These are phyloP conservation scores for Clarireedia paspali DNA, from an alignment of 2,329 filamentous ascomycete species.

Conservation along the genomic window DNA sequence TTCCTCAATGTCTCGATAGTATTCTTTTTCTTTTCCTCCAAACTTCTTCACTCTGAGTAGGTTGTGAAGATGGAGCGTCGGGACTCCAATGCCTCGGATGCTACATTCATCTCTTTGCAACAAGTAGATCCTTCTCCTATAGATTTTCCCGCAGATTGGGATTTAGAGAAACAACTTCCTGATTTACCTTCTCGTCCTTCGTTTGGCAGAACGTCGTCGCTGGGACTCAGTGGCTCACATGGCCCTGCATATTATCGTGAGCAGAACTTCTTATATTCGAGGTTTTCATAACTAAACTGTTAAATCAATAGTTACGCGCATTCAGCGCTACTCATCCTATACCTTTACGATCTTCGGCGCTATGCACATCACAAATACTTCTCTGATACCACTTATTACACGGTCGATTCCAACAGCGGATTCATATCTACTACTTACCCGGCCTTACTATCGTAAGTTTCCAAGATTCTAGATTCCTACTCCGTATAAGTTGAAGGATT, in stretches of 20 bases:
- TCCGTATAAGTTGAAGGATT: no score
- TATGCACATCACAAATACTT: constrained; percentile 75
- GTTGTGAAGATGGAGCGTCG: constrained; percentile 10
- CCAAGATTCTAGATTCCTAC: neutral
- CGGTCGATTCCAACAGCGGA: constrained; percentile 68
- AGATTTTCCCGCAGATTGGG: constrained; percentile 43
- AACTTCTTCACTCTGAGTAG: neutral
- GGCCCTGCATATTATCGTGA: constrained; percentile 69
- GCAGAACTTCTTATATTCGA: constrained; percentile 24
- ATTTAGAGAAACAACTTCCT: constrained; percentile 35
- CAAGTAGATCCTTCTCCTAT: constrained; percentile 81
- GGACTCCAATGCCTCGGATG: constrained; percentile 39
- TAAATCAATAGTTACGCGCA: constrained; percentile 50
- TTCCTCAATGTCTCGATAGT: neutral
- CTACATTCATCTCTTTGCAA: constrained; percentile 58
- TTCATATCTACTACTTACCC: constrained; percentile 79
- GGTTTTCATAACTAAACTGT: neutral
- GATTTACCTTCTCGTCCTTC: constrained; percentile 34
- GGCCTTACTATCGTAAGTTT: constrained; percentile 85
- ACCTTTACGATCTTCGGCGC: constrained; percentile 69
- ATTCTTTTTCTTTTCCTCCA: neutral
- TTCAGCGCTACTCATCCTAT: constrained; percentile 88
- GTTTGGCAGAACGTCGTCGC: constrained; percentile 29
- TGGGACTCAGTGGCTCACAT: constrained; percentile 55
- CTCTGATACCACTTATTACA: constrained; percentile 68